Evolutionary conservation across 1,139 yeast genomes (phyloP), one percentile per base, ranked within the genome.

Genomic region (Hansenula anomala): DNA sequence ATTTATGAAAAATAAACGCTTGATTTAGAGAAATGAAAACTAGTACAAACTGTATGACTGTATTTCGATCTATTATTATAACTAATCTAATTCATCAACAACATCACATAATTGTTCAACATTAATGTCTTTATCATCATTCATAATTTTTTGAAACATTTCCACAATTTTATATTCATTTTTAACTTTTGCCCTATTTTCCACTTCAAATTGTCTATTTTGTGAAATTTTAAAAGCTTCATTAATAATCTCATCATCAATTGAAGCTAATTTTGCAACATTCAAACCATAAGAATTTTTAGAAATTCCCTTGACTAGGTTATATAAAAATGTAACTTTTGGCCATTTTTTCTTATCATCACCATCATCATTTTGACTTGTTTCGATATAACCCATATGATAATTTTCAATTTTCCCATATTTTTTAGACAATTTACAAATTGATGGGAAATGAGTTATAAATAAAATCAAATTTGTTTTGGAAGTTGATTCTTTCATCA

Each of bases 361-460:
- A n/a, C n/a, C n/a, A n/a, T n/a, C n/a, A n/a, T n/a, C n/a, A n/a
- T n/a, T n/a, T n/a, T n/a, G n/a, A n/a, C 48, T 49, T 9, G 63
- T 59, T 51, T 80, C 79, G 12, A 75, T 55, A 52, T 73, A 87
- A 13, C 86, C 89, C 94, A 89, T 83, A 56, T 86, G 94, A 55
- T 68, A 81, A 53, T 81, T 83, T 14, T 67, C 65, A 7, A 83
- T 76, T 4, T 59, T 49, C 2, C 66, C 61, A 45, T 64, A 69
- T 34, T 59, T 56, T 28, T 63, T 47, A 32, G 73, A 78, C 36
- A 86, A 66, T 6, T 67, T 64, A 41, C 80, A 75, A 24, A 89
- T 64, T 16, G 78, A 73, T n/a, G 94, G 92, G 58, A 81, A 90
- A 61, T 90, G 97, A 0, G 97, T 90, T 22, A 90, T 87, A 60